These are phyloP conservation scores for Phytophthora capsici DNA, from an alignment of 352 stramenopile genomes.

Conservation along the genomic window DNA sequence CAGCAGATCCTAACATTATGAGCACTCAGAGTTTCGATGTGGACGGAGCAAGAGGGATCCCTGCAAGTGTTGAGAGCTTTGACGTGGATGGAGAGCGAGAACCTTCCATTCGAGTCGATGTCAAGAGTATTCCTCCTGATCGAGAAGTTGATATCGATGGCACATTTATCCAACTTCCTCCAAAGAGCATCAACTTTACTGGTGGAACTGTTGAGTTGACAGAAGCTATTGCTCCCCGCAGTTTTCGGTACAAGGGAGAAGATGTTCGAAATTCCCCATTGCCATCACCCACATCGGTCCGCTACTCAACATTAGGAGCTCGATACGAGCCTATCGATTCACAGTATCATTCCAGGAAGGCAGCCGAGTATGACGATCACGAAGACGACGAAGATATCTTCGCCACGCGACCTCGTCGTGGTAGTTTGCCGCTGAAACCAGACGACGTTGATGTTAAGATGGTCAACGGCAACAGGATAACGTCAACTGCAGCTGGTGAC, in stretches of 20 bases:
- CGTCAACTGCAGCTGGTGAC: constrained; percentile 6
- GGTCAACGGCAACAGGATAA: constrained; percentile 17
- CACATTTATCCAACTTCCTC: constrained; percentile 43
- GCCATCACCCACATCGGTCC: constrained; percentile 46
- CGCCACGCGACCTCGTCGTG: constrained; percentile 37
- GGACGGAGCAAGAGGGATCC: constrained; percentile 49
- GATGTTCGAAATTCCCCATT: constrained; percentile 41
- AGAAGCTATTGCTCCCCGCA: constrained; percentile 56
- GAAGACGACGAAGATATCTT: constrained; percentile 43
- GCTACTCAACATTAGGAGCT: constrained; percentile 66
- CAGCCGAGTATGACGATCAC: constrained; percentile 68
- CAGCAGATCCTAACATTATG: constrained; percentile 13
- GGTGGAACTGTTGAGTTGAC: constrained; percentile 57
- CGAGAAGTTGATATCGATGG: constrained; percentile 45
- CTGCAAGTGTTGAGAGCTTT: constrained; percentile 47
- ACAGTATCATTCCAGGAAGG: constrained; percentile 79
- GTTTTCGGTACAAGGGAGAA: constrained; percentile 74
- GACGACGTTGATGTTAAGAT: constrained; percentile 21
- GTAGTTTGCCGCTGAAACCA: constrained; percentile 45
- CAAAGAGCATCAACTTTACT: constrained; percentile 78
- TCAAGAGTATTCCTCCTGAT: constrained; percentile 62
- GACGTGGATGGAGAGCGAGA: constrained; percentile 64
- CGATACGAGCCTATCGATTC: constrained; percentile 70
- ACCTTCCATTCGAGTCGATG: constrained; percentile 48
- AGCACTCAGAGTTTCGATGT: constrained; percentile 66